Conservation (phyloP, 2,329 filamentous ascomycete genomes). For the Sarocladium kiliense region DNA sequence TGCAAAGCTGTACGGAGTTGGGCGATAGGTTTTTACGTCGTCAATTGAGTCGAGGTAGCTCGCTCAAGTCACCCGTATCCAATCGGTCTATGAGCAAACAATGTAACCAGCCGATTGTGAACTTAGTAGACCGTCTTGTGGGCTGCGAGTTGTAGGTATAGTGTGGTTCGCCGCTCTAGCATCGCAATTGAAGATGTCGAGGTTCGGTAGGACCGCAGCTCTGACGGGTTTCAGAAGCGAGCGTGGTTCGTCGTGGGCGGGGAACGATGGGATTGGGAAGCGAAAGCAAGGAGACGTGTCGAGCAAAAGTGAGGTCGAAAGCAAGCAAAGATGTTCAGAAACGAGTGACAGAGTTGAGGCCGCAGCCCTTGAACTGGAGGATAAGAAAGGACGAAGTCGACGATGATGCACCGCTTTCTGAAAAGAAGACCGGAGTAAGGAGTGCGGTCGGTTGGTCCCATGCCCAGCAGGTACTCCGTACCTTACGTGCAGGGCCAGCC, state of each 20-base stretch:
- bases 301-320: background rate
- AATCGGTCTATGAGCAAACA: too few relatives aligned
- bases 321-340: background rate
- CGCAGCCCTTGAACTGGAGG: background rate
- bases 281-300: background rate
- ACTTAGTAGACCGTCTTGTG: too few relatives aligned
- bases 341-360: slow-evolving; percentile 5
- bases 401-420: background rate
- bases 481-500: background rate
- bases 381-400: background rate
- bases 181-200: background rate
- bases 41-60: too few relatives aligned
- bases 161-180: background rate
- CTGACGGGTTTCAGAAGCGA: background rate
- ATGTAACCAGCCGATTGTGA: too few relatives aligned
- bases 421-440: background rate
- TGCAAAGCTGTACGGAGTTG: too few relatives aligned
- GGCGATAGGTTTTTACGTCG: too few relatives aligned
- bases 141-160: too few relatives aligned
- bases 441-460: background rate
- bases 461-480: background rate
- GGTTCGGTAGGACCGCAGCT: background rate
- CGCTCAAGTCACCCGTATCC: too few relatives aligned
- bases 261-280: background rate
- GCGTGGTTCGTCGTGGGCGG: background rate